Evolutionary conservation across 495 filamentous ascomycete genomes (phyloP), one percentile per base, ranked within the genome.

Genomic region (Pseudevernia furfuracea): DNA sequence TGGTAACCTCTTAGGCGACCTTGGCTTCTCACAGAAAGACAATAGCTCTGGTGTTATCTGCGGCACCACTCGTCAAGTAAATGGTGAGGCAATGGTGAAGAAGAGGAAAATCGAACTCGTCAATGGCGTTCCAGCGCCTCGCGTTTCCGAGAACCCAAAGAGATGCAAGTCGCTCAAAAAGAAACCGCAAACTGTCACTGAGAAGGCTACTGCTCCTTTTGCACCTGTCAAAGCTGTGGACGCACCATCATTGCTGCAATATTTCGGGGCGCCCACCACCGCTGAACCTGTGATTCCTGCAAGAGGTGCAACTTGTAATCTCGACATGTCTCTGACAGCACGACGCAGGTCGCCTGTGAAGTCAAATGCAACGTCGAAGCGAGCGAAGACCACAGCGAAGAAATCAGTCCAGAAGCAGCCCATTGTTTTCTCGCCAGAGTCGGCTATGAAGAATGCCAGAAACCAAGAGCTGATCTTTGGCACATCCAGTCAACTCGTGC

Each of bases 381-480:
- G 73, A 56, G 67, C 21, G 72, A 78, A 64, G 67, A 71, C 59
- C 53, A 77, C 71, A 63, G 60, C 57, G 63, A 74, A 66, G 68
- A 82, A 75, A 73, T 7, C 7, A 4, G 30, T 55, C 17, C 80
- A 72, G 68, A 80, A 76, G 69, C 77, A 77, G 67, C 71, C 76
- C 71, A 79, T 85, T 7, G 74, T 96, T 11, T 79, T 92, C 37
- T 90, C 91, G 5, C 93, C 93, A 3, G 78, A 79, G 60, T 85
- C 85, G 48, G 93, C 92, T 23, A 71, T 85, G 52, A 83, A 84
- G 64, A 80, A 85, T 66, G 75, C 88, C n/a, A 78, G 85, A 7
- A 77, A 83, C 10, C 93, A 96, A 71, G 86, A 92, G 66, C 87
- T 96, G 66, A 75, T 96, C 3, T 97, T 97, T 73, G 93, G 92